Base-by-base conservation (phyloP, 2,329 filamentous ascomycete species). In the Fusarium stilboides region DNA sequence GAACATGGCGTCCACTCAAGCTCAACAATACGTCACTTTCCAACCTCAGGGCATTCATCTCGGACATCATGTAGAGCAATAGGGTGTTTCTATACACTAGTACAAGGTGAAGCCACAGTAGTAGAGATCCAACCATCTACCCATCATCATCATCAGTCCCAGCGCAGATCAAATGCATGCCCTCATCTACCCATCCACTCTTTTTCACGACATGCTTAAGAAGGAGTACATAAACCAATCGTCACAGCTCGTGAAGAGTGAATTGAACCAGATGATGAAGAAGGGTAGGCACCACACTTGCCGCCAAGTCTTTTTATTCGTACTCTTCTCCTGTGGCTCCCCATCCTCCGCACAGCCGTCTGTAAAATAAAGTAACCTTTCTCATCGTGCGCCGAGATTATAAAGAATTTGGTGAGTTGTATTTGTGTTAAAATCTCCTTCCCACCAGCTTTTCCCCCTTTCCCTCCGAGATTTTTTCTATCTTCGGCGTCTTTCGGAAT, bases 21-120 rank as follows among this genome's bases (percentile, higher is more conserved):
- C 26, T 28, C 26, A 9, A 28, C 26, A 9, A 36, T 36, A 36
- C 13, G 15, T 39, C 36, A n/a, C 37, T 13, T 39, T 4, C 20
- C 10, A 17, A 31, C 9, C 24, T 39, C 17, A 10, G 14, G 15
- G 8, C 5, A 17, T 14, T 19, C 26, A 31, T 8, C 20, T 33
- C 3, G 45, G 17, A 44, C 6, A 20, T 14, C 26, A 42, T 28
- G 20, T 52, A 62, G 52, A 62, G 63, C 54, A 69, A 59, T 69
- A 66, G 65, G 69, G 64, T 44, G 67, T 68, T 74, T 80, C 76
- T 80, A 79, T 80, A 79, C 77, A 80, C 75, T 78, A 76, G 68
- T 79, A 79, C 77, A 79, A 73, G 71, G 69, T 61, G 58, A 50
- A 61, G 62, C 66, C 62, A 72, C 68, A 73, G 60, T 47, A 61